Evolutionary conservation across 2,329 filamentous ascomycete genomes (phyloP).

Genomic region (Exophiala viscosa): DNA sequence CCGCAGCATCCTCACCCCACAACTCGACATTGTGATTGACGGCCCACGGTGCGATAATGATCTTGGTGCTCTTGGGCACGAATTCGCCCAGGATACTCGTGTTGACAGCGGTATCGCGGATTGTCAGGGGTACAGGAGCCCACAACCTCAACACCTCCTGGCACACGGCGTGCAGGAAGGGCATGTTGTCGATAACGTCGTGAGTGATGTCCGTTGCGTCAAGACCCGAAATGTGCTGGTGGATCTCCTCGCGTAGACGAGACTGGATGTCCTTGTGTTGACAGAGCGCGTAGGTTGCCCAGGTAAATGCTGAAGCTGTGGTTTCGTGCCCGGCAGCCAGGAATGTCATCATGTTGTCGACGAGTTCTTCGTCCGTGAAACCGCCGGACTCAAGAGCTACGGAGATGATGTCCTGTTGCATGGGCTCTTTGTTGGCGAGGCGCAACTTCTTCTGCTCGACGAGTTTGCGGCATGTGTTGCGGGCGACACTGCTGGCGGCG

Average conservation of each 20-base stretch:
- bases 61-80: conserved; percentile 66
- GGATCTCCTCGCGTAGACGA: conserved; percentile 30
- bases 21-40: conserved; percentile 65
- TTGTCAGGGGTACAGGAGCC: conserved; percentile 66
- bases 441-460: conserved; percentile 66
- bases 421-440: conserved; percentile 46
- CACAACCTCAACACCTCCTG: conserved; percentile 72
- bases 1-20: conserved; percentile 72
- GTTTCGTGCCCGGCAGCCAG: conserved; percentile 60
- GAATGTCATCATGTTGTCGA: conserved; percentile 89
- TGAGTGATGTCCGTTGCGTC: conserved; percentile 28
- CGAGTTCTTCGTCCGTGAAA: conserved; percentile 74
- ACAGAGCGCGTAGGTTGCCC: conserved; percentile 31
- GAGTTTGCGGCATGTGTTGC: conserved; percentile 63
- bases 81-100: conserved; percentile 62
- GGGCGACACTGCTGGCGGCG: conserved; percentile 57
- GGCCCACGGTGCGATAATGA: conserved; percentile 63
- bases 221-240: conserved; percentile 29
- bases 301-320: conserved; percentile 31
- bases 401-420: conserved; percentile 70
- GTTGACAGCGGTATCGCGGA: conserved; percentile 62
- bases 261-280: conserved; percentile 30
- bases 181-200: conserved; percentile 63
- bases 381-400: conserved; percentile 72
- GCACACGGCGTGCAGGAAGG: conserved; percentile 76